Base-by-base conservation (phyloP, 1,284 basidiomycete genomes). In the Mrakiaceae sp. region DNA sequence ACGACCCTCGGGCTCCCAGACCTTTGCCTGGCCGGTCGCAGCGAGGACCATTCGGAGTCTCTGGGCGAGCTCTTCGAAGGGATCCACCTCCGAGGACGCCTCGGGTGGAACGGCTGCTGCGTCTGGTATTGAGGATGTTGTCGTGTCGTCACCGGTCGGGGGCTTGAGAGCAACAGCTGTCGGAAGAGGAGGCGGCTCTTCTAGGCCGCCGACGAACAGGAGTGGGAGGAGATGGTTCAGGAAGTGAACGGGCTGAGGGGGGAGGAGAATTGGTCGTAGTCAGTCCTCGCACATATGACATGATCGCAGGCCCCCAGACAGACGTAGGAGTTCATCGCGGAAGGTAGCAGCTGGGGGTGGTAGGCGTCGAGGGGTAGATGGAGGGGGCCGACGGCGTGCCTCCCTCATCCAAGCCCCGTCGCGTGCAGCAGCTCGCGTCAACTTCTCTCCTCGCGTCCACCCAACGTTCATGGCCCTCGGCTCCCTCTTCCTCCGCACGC, bases 181-280 rank as follows among this genome's bases (percentile, higher is more conserved):
- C 27, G 27, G 27, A 27, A 27, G 27, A 6, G 68, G 58, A 68
- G 64, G 14, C 67, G 71, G 65, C 54, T 74, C 67, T 11, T 84
- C 84, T 49, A 96, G 81, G 0, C 93, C 92, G 40, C 90, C 90
- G 44, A 93, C 87, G 72, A 95, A 95, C 87, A 96, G 88, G 60
- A 95, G 84, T 40, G 93, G 93, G 49, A 84, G 85, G 60, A 90
- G 83, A 74, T 95, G 92, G 54, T 83, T 80, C 68, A 94, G 79
- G 70, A 81, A 80, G 76, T 80, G 74, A 54, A 64, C 66, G 8
- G 74, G 74, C 61, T 66, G 57, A 0, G 10, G 46, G n/a, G 1
- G 53, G 5, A 39, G 40, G 55, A 64, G 9, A 7, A 40, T 3
- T 27, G 11, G 8, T 48, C 47, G 60, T 48, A 5, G 48, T 43